Evolutionary conservation across 768 basidiomycete species (phyloP), one percentile per base, ranked within the genome.

Genomic region (Panaeolus papilionaceus): DNA sequence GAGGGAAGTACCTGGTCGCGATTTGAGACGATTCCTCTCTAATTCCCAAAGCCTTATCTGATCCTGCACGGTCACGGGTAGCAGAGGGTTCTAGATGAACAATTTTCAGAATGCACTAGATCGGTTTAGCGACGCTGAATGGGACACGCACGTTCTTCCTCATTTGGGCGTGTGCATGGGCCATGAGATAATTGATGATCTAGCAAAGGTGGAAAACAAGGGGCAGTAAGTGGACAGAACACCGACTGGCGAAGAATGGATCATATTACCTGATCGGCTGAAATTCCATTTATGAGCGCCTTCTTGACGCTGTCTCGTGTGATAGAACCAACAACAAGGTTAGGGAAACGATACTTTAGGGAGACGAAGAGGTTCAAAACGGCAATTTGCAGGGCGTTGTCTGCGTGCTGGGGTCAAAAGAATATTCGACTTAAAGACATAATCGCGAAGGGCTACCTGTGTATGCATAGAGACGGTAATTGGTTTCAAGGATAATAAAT

Each of bases 91-190:
- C 94, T 96, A 75, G 33, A 66, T 47, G 47, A 67, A 66, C 67
- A 49, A 74, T 69, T 65, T 73, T 71, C 61, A 51, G 47, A 26
- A 42, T 66, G 39, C 23, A 18, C 40, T 14, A 67, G 51, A 47
- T 64, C n/a, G 58, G 14, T 69, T 58, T 58, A 37, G 54, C 33
- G 54, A 58, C 40, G 23, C 62, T 64, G 62, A 69, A 65, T 33
- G 33, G 20, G 9, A 39, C 11, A 77, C 85, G 72, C 74, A 95
- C 95, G 76, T 96, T 95, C 79, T 92, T 94, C 76, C 93, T 89
- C 98, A 99, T 99, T 80, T 98, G 97, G 33, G 96, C 94, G 78
- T 99, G 98, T 1, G 97, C 98, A 79, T 99, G 96, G 54, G 92
- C 92, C 28, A 91, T 88, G 47, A 99, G 85, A 79, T 99, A 99